These are phyloP conservation scores for Avena insularis DNA, from an alignment of 176 grass and related monocot genomes.

Conservation along the genomic window DNA sequence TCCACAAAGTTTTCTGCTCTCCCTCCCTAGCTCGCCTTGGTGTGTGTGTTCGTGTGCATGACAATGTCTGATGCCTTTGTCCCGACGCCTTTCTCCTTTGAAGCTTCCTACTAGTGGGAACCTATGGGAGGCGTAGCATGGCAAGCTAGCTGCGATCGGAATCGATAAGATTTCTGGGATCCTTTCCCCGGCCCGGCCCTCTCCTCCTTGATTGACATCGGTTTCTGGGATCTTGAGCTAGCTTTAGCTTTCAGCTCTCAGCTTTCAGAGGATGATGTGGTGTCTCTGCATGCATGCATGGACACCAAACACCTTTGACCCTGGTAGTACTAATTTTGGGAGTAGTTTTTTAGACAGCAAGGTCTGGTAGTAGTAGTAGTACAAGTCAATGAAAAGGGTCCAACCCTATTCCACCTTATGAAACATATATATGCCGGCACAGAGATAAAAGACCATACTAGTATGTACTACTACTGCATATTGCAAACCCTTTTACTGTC, in stretches of 20 bases:
- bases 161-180: conserved; percentile 14
- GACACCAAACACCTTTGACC: conserved; percentile 45
- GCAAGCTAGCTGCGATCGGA: neutral
- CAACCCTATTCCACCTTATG: neutral
- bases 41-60: conserved; percentile 60
- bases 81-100: conserved; percentile 47
- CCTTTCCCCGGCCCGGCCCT: conserved; percentile 1
- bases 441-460: neutral
- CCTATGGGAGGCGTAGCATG: conserved; percentile 40
- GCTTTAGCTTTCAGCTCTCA: conserved; percentile 18
- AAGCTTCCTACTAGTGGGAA: conserved; percentile 54
- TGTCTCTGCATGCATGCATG: conserved; percentile 40
- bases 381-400: neutral
- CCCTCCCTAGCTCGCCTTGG: conserved; percentile 29
- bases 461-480: too few relatives aligned
- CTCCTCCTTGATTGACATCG: conserved; percentile 48
- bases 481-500: conserved; percentile 3
- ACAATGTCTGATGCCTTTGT: conserved; percentile 48
- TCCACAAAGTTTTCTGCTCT: conserved; percentile 64
- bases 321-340: neutral
- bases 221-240: conserved; percentile 66
- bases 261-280: too few relatives aligned
- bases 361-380: neutral
- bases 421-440: neutral
- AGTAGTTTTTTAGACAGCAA: neutral